Evolutionary conservation across 2,329 filamentous ascomycete species (phyloP).

Genomic region (Escovopsis weberi): DNA sequence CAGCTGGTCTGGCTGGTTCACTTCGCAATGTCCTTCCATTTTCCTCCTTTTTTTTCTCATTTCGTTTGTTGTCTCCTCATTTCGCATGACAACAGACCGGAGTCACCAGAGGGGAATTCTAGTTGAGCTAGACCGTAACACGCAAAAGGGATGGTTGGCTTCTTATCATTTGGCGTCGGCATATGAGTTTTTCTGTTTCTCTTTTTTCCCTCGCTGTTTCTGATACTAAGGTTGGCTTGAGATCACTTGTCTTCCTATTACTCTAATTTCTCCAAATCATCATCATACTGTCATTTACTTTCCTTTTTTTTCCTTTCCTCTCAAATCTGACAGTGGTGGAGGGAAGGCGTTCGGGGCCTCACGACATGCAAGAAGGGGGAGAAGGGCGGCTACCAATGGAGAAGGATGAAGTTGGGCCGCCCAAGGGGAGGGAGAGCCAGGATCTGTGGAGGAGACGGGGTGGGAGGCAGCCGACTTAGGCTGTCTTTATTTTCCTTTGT

Average conservation of each 20-base stretch:
- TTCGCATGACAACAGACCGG: not conserved
- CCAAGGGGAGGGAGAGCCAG: not conserved
- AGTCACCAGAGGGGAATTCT: not conserved
- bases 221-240: not conserved
- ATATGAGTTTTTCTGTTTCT: slow-evolving; percentile 2
- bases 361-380: not conserved
- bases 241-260: not conserved
- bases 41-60: not conserved
- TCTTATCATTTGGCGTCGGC: slow-evolving; percentile 7
- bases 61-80: not conserved
- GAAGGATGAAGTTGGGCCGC: no score
- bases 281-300: not conserved
- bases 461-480: not conserved
- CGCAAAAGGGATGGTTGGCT: not conserved
- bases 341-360: slow-evolving; percentile 2
- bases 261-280: not conserved
- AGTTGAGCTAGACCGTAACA: not conserved
- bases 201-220: not conserved
- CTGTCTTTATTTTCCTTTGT: not conserved
- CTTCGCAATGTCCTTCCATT: not conserved
- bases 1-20: not conserved
- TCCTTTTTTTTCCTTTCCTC: not conserved
- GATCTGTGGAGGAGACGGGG: not conserved
- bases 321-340: not conserved
- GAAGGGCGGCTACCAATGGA: not conserved